These are phyloP conservation scores for Penicillium herquei DNA, from an alignment of 495 filamentous ascomycete genomes.

Conservation along the genomic window DNA sequence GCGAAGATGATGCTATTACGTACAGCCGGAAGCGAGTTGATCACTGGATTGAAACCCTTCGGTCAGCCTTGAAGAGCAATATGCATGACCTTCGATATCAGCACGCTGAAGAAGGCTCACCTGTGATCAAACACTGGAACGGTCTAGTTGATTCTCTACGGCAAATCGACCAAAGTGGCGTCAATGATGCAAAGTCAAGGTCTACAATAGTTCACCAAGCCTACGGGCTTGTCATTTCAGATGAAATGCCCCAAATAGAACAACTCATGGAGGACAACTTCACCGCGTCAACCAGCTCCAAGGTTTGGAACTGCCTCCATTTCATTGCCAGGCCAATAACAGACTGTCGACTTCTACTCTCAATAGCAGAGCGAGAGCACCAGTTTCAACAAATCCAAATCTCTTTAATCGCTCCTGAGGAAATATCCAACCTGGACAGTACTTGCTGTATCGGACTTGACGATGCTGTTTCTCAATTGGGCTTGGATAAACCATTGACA, in stretches of 20 bases:
- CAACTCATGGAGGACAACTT: background rate
- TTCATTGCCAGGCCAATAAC: slow-evolving; percentile 6
- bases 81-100: too few species aligned
- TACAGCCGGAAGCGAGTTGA: background rate
- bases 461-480: background rate
- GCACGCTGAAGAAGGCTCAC: background rate
- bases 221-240: background rate
- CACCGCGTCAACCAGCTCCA: background rate
- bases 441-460: background rate
- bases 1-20: background rate
- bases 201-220: background rate
- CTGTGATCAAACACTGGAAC: background rate
- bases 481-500: background rate
- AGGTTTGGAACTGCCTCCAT: background rate
- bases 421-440: background rate
- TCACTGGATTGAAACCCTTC: slow-evolving; percentile 3
- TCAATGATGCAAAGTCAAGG: background rate
- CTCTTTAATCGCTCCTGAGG: background rate
- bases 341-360: background rate
- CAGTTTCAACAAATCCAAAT: background rate
- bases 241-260: background rate
- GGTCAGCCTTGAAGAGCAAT: background rate
- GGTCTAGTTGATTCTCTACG: background rate
- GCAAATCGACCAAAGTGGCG: background rate
- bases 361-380: slow-evolving; percentile 5